These are phyloP conservation scores for Backusella australiensis DNA, from an alignment of 192 early-diverging fungal genomes.

Conservation along the genomic window DNA sequence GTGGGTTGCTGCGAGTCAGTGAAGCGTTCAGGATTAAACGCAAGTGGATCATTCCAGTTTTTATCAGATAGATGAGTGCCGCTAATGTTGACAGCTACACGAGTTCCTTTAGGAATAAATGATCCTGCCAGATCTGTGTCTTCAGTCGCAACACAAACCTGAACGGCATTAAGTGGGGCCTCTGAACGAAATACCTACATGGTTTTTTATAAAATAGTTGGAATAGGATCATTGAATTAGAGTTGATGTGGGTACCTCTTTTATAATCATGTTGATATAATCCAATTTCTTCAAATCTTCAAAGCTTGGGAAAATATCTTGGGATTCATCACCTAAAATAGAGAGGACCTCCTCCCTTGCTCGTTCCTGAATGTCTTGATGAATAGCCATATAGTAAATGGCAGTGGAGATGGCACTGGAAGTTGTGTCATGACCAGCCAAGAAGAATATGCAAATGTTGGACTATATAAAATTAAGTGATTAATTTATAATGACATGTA, in stretches of 20 bases:
- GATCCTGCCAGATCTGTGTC: neutral
- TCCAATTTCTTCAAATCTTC: conserved; percentile 10
- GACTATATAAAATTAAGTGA: conserved; percentile 19
- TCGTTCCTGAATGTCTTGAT: conserved; percentile 24
- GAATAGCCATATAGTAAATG: conserved; percentile 46
- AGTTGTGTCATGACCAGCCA: conserved; percentile 22
- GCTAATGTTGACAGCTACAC: conserved; percentile 9
- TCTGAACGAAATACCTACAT: conserved; percentile 13
- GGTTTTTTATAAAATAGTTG: neutral
- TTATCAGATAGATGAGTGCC: conserved; percentile 7
- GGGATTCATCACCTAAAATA: conserved; percentile 11
- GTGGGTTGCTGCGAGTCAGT: neutral
- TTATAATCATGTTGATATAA: conserved; percentile 18
- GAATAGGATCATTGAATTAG: neutral
- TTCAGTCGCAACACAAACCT: neutral
- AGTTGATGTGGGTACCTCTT: neutral
- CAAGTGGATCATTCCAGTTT: conserved; percentile 11
- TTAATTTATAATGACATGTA: neutral
- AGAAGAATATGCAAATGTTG: neutral
- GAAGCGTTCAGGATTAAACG: conserved; percentile 26
- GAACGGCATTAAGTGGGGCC: neutral
- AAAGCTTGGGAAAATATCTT: neutral
- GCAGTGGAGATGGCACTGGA: conserved; percentile 29
- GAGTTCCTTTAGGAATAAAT: conserved; percentile 21
- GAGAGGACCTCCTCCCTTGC: conserved; percentile 17